phyloP scores from a whole-genome alignment of 1,284 basidiomycete genomes.

The Ganoderma sinense region DNA sequence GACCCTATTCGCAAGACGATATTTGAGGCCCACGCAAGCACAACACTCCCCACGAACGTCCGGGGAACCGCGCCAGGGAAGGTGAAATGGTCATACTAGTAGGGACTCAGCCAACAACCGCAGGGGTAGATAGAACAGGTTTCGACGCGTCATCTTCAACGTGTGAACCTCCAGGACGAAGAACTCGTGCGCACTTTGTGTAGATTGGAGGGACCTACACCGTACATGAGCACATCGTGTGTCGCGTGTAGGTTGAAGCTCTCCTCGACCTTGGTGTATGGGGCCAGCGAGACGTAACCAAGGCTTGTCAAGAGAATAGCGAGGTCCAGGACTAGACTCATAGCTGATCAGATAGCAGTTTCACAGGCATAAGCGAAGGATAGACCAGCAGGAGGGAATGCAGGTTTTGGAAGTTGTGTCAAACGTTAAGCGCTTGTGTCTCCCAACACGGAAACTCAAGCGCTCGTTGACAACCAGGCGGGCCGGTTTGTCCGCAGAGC shows the following conservation, averaged over 20 bases:
- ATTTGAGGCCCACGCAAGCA: conserved; percentile 62
- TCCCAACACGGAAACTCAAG: too few relatives aligned
- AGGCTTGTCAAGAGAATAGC: conserved; percentile 65
- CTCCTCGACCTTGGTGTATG: conserved; percentile 97
- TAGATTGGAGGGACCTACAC: conserved; percentile 54
- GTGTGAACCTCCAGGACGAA: not conserved
- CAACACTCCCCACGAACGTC: conserved; percentile 81
- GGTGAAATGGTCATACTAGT: conserved; percentile 89
- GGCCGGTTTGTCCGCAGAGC: too few relatives aligned
- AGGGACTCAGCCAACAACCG: too few relatives aligned
- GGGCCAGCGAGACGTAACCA: conserved; percentile 78
- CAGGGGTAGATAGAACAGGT: not conserved
- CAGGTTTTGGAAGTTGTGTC: too few relatives aligned
- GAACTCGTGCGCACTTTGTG: conserved; percentile 53
- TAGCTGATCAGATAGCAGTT: conserved; percentile 17
- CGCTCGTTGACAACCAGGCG: too few relatives aligned
- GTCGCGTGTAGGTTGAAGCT: conserved; percentile 94
- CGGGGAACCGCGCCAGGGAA: conserved; percentile 93
- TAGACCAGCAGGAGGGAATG: not conserved
- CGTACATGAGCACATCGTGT: conserved; percentile 88
- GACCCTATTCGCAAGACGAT: conserved; percentile 53
- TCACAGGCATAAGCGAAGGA: not conserved
- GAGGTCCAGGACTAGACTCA: conserved; percentile 57
- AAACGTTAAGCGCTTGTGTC: too few relatives aligned
- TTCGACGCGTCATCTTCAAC: conserved; percentile 2